Percentiles rank a stretch among this genome's conserved stretches.
phyloP scores from a whole-genome alignment of 805 yeast species.

The Candida dajiaensis region DNA sequence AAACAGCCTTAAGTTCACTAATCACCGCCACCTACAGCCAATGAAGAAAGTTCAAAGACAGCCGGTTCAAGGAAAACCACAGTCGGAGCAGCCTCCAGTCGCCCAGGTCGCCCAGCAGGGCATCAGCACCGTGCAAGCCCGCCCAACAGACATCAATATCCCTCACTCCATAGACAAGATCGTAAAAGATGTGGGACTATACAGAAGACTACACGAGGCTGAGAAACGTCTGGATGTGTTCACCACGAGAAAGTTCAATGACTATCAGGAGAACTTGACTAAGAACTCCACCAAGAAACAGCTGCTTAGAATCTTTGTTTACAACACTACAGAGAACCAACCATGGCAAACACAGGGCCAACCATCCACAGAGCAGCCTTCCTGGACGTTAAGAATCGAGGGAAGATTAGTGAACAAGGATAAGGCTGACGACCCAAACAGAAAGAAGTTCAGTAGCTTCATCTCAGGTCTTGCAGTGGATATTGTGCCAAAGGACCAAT shows the following conservation, averaged over 20 bases:
- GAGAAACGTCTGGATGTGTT: constrained; percentile 78
- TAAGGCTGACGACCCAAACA: constrained; percentile 39
- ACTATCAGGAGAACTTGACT: constrained; percentile 65
- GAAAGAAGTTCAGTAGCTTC: constrained; percentile 70
- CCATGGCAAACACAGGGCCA: constrained; percentile 85
- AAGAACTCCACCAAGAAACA: constrained; percentile 43
- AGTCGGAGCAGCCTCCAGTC: constrained; percentile 2
- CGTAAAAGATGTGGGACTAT: constrained; percentile 67
- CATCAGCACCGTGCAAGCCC: constrained; percentile 18
- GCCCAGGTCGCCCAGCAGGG: constrained; percentile 18
- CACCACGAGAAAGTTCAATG: constrained; percentile 77
- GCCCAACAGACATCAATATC: constrained; percentile 51
- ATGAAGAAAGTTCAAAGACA: not conserved
- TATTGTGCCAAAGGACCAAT: constrained; percentile 31
- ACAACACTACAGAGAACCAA: constrained; percentile 79
- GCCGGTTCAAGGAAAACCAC: not conserved
- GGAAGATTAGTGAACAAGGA: constrained; percentile 64
- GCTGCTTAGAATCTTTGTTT: constrained; percentile 70
- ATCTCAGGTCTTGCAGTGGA: constrained; percentile 84
- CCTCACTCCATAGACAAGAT: constrained; percentile 38
- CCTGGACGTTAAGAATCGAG: constrained; percentile 86
- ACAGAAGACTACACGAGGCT: constrained; percentile 68
- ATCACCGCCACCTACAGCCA: not conserved
- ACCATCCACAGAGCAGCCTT: constrained; percentile 33
- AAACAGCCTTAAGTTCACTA: not conserved